Conservation (phyloP, 2,329 filamentous ascomycete species). For the Calonectria pteridis region DNA sequence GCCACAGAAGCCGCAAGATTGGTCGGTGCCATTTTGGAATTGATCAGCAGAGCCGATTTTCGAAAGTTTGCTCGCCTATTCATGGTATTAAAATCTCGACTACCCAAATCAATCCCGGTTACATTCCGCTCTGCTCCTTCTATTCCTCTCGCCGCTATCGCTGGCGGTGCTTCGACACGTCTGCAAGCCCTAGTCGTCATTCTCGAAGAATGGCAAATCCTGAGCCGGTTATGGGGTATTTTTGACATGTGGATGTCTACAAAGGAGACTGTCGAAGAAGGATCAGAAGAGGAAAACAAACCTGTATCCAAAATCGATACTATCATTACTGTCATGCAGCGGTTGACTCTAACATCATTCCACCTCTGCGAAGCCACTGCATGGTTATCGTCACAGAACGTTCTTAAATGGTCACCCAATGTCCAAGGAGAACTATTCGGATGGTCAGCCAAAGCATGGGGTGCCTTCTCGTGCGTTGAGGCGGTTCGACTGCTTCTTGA, state of each 20-base stretch:
- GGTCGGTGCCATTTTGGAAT: slow-evolving; percentile 10
- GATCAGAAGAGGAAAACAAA: neutral
- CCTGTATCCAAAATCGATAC: neutral
- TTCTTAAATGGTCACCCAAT: slow-evolving; percentile 13
- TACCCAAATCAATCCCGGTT: neutral
- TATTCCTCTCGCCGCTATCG: neutral
- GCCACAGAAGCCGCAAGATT: slow-evolving; percentile 16
- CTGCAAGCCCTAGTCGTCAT: slow-evolving; percentile 18
- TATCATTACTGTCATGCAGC: neutral
- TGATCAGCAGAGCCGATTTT: neutral
- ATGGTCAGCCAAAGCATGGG: slow-evolving; percentile 19
- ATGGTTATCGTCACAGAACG: slow-evolving; percentile 3
- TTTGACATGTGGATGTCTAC: slow-evolving; percentile 25
- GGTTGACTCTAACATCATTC: slow-evolving; percentile 7
- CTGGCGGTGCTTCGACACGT: neutral
- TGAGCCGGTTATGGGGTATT: slow-evolving; percentile 23
- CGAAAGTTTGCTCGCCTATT: neutral
- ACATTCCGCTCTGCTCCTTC: neutral
- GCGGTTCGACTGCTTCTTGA: slow-evolving; percentile 1
- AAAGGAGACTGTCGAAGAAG: neutral
- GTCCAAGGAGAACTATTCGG: slow-evolving; percentile 2
- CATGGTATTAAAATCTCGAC: neutral
- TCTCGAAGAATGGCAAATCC: slow-evolving; percentile 26
- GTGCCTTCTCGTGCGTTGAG: slow-evolving; percentile 14
- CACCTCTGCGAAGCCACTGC: slow-evolving; percentile 21